Evolutionary conservation across 2,329 filamentous ascomycete genomes (phyloP), one percentile per base, ranked within the genome.

Genomic region (Claviceps sp.): DNA sequence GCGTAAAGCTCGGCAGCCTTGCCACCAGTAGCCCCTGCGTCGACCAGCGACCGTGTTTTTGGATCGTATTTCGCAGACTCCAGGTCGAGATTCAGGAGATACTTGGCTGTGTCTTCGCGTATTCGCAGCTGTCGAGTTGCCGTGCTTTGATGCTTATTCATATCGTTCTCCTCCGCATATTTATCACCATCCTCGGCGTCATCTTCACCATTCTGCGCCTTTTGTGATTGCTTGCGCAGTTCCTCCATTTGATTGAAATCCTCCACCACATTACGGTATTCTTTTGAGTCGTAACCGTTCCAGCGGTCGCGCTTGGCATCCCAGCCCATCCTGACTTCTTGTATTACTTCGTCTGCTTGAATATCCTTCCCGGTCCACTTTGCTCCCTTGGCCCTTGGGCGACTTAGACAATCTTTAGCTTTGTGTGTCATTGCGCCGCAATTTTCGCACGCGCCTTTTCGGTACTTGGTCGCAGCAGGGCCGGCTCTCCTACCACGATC

Each of bases 31-130:
- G 86, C 89, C 47, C 89, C 89, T 56, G 81, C 82, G 63, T 95
- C 88, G 22, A 95, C 85, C 76, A 98, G 88, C 8, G 87, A 85
- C 60, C 93, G 80, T 13, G 90, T 96, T 66, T 98, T 98, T 0
- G 93, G 93, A 63, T 98, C 91, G 69, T 98, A 98, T 67, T 95
- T 94, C 1, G 94, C 93, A 1, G 90, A 96, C 62, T 98, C 93
- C 2, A 95, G 76, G 64, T 98, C 93, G 30, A 98, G 79, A 64
- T 97, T 97, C 8, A 96, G 73, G 2, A 98, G 75, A 65, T 98
- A 98, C 63, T 96, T 97, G 22, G 93, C 93, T 0, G 93, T 98
- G 66, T 98, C 93, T 70, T 98, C 93, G 66, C 93, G 81, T 65
- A 98, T 82, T 56, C 93, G 82, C 53, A 98, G 75, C 64, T 97